Conservation (phyloP, 2,329 filamentous ascomycete genomes). For the Trichoderma sp. region DNA sequence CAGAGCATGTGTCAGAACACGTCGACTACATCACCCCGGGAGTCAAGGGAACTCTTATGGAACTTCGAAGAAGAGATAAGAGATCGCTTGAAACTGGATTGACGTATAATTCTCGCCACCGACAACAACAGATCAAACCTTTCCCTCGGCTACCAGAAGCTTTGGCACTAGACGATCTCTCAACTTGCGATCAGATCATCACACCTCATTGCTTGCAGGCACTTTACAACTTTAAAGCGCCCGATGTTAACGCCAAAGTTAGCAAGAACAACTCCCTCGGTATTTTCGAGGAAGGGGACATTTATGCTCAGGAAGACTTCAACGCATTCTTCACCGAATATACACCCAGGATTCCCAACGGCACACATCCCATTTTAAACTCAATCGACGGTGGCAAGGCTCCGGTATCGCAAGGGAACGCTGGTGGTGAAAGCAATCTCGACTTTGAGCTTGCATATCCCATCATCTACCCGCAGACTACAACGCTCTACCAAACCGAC, state of each 20-base stretch:
- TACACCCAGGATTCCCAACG: constrained; percentile 20
- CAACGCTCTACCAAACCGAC: constrained; percentile 45
- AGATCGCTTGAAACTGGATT: neutral
- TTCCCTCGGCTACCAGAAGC: neutral
- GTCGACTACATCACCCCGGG: constrained; percentile 42
- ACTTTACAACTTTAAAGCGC: constrained; percentile 38
- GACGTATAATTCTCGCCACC: neutral
- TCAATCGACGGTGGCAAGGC: constrained; percentile 22
- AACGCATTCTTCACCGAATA: constrained; percentile 48
- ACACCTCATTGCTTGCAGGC: constrained; percentile 53
- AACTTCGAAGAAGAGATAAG: constrained; percentile 7
- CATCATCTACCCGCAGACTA: constrained; percentile 50
- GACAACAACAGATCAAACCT: neutral
- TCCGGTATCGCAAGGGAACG: constrained; percentile 20
- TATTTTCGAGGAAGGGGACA: constrained; percentile 51
- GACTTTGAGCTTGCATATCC: constrained; percentile 48
- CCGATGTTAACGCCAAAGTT: constrained; percentile 25
- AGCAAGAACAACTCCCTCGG: constrained; percentile 44
- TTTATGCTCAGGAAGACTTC: constrained; percentile 48
- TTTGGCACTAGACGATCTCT: neutral
- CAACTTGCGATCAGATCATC: constrained; percentile 50
- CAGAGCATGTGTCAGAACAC: constrained; percentile 34
- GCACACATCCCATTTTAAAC: constrained; percentile 18
- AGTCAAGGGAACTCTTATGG: constrained; percentile 24
- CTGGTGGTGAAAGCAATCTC: constrained; percentile 43